Percentiles rank a stretch among this genome's conserved stretches.
These are phyloP conservation scores for Aureobasidium vineae DNA, from an alignment of 2,329 filamentous ascomycete species.

Conservation along the genomic window DNA sequence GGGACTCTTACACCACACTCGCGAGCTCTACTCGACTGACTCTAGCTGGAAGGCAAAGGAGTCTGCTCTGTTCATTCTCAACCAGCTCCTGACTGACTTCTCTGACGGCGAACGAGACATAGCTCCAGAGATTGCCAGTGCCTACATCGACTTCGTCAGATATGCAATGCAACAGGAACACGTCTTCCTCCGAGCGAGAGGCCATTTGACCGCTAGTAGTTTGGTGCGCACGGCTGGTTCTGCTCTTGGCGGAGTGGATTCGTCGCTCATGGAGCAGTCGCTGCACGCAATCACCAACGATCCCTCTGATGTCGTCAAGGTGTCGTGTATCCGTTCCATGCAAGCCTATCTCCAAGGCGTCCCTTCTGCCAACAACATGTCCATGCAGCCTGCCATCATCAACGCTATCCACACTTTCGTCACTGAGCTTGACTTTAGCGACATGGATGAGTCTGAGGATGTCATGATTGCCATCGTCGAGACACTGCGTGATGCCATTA, in stretches of 20 bases:
- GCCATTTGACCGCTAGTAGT: slow-evolving; percentile 80
- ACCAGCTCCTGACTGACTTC: slow-evolving; percentile 80
- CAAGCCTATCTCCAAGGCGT: slow-evolving; percentile 64
- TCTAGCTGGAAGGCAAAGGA: slow-evolving; percentile 68
- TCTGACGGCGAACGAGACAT: slow-evolving; percentile 72
- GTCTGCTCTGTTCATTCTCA: slow-evolving; percentile 78
- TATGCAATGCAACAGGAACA: slow-evolving; percentile 70
- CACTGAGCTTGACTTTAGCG: slow-evolving; percentile 72
- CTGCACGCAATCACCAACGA: slow-evolving; percentile 74
- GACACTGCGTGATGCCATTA: slow-evolving; percentile 77
- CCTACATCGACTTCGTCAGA: slow-evolving; percentile 77
- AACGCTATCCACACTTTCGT: slow-evolving; percentile 69
- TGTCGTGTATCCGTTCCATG: slow-evolving; percentile 83
- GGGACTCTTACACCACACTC: slow-evolving; percentile 73
- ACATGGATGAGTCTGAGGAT: slow-evolving; percentile 86
- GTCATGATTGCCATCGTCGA: slow-evolving; percentile 87
- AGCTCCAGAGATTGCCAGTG: slow-evolving; percentile 64
- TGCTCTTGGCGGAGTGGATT: slow-evolving; percentile 54
- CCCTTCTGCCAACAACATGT: slow-evolving; percentile 51
- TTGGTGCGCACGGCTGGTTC: slow-evolving; percentile 67
- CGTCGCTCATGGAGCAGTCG: slow-evolving; percentile 66
- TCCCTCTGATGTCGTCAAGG: slow-evolving; percentile 82
- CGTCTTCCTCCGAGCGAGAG: slow-evolving; percentile 77
- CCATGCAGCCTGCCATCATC: slow-evolving; percentile 61
- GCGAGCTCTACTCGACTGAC: slow-evolving; percentile 63